phyloP scores from a whole-genome alignment of 352 stramenopile species.

The Phytopythium montanum region DNA sequence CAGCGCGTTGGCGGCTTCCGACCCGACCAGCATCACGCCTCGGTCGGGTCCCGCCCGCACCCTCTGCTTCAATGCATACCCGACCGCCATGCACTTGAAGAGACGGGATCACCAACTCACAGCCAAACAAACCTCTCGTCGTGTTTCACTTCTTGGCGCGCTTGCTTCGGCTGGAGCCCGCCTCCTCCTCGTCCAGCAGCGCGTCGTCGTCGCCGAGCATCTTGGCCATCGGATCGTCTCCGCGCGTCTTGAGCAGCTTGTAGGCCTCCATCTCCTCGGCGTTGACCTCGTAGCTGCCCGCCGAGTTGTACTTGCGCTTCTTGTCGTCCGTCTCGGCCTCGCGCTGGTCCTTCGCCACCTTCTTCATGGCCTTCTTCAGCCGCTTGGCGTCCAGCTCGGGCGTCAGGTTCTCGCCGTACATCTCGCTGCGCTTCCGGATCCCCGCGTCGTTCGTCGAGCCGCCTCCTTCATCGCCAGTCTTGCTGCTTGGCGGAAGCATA shows the following conservation, averaged over 20 bases:
- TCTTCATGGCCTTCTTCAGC: slow-evolving; percentile 81
- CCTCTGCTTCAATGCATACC: neutral
- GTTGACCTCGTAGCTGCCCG: slow-evolving; percentile 89
- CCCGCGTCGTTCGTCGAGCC: slow-evolving; percentile 6
- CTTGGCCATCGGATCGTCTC: slow-evolving; percentile 95
- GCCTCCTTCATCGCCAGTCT: slow-evolving; percentile 10
- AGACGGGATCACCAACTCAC: too few species aligned
- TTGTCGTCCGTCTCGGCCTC: slow-evolving; percentile 57
- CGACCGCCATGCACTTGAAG: too few species aligned
- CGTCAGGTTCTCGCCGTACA: slow-evolving; percentile 90
- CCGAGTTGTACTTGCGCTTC: slow-evolving; percentile 96
- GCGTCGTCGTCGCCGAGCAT: slow-evolving; percentile 62
- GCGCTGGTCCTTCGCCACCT: slow-evolving; percentile 62
- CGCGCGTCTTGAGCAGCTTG: slow-evolving; percentile 84
- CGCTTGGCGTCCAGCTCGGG: slow-evolving; percentile 78
- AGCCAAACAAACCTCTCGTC: neutral
- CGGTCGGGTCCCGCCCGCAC: neutral
- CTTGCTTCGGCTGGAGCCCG: slow-evolving; percentile 19
- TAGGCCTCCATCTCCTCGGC: slow-evolving; percentile 97
- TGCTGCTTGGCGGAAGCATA: slow-evolving; percentile 38
- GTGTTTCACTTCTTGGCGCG: slow-evolving; percentile 7
- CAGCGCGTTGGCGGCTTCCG: neutral
- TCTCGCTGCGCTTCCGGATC: slow-evolving; percentile 63
- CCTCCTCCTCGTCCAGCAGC: slow-evolving; percentile 33
- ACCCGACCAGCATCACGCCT: neutral